Evolutionary conservation across 768 basidiomycete species (phyloP), one percentile per base, ranked within the genome.

Genomic region (Daedalea quercina): DNA sequence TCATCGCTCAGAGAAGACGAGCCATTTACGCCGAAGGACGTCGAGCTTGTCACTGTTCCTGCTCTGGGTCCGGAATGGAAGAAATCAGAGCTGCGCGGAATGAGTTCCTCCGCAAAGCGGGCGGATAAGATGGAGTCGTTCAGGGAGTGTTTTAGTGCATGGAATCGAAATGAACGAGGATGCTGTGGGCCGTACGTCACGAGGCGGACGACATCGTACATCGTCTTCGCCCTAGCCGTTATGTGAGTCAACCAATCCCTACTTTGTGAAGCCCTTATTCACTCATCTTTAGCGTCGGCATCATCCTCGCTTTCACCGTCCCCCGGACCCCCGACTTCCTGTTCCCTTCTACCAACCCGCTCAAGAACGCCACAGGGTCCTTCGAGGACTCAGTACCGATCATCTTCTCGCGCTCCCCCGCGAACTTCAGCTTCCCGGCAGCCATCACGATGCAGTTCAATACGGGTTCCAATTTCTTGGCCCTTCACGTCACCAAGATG

Each of bases 11-110:
- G 70, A 57, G 78, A 77, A 24, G 73, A 73, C 11, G 74, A 75
- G 45, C 61, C 63, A 12, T 63, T 65, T 41, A 48, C 68, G 17
- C 51, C 60, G 3, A 73, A 73, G 9, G 81, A 79, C 2, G 88
- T 93, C 22, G 94, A 97, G 68, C 76, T 94, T 67, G 86, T 95
- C 42, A 95, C 94, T 0, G 91, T 96, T 0, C 94, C 94, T 2
- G 89, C 89, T 1, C 75, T 97, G 2, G 94, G 94, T 19, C 73
- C 94, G 0, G 94, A 97, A 70, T 97, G 94, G 94, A 78, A 78
- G 23, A 81, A 82, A 47, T 72, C 77, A 19, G 94, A 97, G 65
- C 69, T 96, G 67, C 78, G 76, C 45, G 77, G 78, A 34, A 87
- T 91, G 80, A 87, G 86, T 1, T 86, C 84, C 62, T 70, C 81